These are phyloP conservation scores for Liriodendron chinense DNA, from an alignment of 164 flowering plant genomes.

Conservation along the genomic window DNA sequence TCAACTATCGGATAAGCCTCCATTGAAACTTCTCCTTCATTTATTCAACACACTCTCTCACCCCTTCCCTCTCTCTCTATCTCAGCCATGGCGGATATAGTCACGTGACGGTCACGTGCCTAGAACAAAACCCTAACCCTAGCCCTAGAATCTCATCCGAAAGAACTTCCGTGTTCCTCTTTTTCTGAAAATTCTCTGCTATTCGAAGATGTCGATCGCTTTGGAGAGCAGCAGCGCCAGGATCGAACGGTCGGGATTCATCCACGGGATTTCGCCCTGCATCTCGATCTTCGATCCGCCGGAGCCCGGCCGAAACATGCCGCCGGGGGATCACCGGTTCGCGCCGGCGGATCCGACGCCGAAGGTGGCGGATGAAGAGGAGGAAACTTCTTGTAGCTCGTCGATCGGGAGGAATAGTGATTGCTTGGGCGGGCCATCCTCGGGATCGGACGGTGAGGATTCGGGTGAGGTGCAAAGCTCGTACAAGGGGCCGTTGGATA, in stretches of 20 bases:
- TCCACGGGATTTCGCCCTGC: conserved; percentile 20
- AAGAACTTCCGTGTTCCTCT: background rate
- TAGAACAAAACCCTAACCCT: background rate
- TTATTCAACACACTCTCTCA: background rate
- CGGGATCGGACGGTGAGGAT: conserved; percentile 25
- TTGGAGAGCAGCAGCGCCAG: conserved; percentile 22
- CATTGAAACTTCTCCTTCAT: background rate
- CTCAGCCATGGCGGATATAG: background rate
- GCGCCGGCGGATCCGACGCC: conserved; percentile 4
- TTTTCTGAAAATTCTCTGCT: background rate
- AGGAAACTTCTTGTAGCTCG: conserved; percentile 33
- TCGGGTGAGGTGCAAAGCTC: conserved; percentile 65
- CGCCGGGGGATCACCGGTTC: background rate
- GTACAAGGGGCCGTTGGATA: conserved; percentile 58
- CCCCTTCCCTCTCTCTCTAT: background rate
- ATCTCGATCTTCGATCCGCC: conserved; percentile 20
- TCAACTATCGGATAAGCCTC: background rate
- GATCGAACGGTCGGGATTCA: conserved; percentile 28
- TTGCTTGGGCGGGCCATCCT: conserved; percentile 17
- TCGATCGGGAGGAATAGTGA: conserved; percentile 68
- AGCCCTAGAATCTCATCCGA: background rate
- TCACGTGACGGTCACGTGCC: background rate
- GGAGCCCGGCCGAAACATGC: conserved; percentile 11
- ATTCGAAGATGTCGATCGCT: conserved; percentile 32
- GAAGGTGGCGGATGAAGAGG: background rate